phyloP scores from a whole-genome alignment of 441 rosid species.

The Daphne laureola region DNA sequence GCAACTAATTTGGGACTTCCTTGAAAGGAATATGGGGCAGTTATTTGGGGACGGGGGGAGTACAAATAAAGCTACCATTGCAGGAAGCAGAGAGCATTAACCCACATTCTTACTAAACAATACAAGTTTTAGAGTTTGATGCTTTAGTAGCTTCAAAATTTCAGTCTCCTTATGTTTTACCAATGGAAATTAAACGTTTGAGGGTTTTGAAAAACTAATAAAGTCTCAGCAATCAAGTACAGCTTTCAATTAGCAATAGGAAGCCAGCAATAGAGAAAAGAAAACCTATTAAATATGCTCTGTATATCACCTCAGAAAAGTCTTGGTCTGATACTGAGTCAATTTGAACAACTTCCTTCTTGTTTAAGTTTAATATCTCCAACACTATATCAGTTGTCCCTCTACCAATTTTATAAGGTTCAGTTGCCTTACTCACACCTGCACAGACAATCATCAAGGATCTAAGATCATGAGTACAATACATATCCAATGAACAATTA shows the following conservation, averaged over 20 bases:
- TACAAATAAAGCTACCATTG: too few species aligned
- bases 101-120: too few species aligned
- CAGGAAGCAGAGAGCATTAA: too few species aligned
- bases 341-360: constrained; percentile 63
- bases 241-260: too few species aligned
- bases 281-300: constrained; percentile 4
- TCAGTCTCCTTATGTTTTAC: background rate
- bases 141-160: too few species aligned
- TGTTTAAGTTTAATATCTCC: constrained; percentile 62
- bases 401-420: constrained; percentile 57
- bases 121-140: too few species aligned
- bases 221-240: too few species aligned
- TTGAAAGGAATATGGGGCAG: too few species aligned
- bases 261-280: background rate
- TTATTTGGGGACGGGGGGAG: too few species aligned
- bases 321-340: constrained; percentile 71
- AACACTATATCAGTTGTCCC: constrained; percentile 52
- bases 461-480: background rate
- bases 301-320: constrained; percentile 67
- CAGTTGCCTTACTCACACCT: constrained; percentile 58
- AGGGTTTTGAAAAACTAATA: too few species aligned
- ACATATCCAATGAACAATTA: too few species aligned
- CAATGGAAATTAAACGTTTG: constrained; percentile 9
- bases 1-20: too few species aligned
- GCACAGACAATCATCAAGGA: constrained; percentile 17